Conservation (phyloP, 2,329 filamentous ascomycete genomes). For the Purpureocillium lavendulum region DNA sequence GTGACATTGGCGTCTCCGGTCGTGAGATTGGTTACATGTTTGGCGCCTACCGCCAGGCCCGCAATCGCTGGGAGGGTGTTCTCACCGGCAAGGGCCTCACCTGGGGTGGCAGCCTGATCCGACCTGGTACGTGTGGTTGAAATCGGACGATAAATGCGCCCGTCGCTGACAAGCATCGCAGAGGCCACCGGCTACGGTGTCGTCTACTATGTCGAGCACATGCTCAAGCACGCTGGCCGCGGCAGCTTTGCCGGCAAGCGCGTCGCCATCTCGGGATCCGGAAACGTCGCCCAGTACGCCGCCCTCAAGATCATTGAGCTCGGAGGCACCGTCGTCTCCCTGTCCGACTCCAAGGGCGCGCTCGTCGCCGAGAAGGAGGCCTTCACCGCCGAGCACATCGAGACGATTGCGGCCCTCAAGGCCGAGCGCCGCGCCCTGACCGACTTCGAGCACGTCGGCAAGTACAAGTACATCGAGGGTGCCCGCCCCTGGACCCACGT, state of each 20-base stretch:
- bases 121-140: conserved; percentile 44
- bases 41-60: conserved; percentile 81
- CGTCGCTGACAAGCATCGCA: conserved; percentile 11
- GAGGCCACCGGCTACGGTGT: conserved; percentile 96
- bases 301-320: conserved; percentile 96
- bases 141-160: not conserved
- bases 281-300: conserved; percentile 96
- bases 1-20: conserved; percentile 88
- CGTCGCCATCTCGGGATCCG: conserved; percentile 91
- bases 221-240: conserved; percentile 85
- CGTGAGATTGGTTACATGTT: conserved; percentile 95
- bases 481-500: conserved; percentile 89
- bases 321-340: conserved; percentile 82
- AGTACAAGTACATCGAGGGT: conserved; percentile 80
- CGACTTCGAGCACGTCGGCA: conserved; percentile 53
- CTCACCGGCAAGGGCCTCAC: conserved; percentile 88
- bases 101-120: conserved; percentile 92
- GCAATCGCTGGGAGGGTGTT: conserved; percentile 91
- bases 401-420: conserved; percentile 77
- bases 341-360: conserved; percentile 85
- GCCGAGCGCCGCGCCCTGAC: conserved; percentile 76
- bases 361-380: conserved; percentile 64
- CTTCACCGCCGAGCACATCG: conserved; percentile 74
- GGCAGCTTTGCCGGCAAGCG: conserved; percentile 85
- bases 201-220: conserved; percentile 93